These are phyloP conservation scores for Taxillus chinensis DNA, from an alignment of 164 flowering plant species.

Conservation along the genomic window DNA sequence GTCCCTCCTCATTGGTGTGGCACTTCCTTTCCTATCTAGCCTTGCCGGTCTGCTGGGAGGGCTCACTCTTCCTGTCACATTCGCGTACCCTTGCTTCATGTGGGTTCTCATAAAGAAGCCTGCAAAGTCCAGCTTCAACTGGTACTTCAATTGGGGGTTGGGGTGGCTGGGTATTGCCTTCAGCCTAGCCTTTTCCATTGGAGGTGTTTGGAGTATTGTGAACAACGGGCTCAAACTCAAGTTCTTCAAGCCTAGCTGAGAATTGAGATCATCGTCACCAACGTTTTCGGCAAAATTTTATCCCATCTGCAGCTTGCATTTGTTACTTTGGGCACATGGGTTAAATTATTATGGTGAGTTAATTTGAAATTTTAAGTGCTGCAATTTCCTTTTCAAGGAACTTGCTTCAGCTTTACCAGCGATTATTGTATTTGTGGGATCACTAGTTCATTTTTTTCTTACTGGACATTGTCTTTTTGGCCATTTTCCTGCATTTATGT, in stretches of 20 bases:
- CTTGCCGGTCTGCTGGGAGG: conserved; percentile 93
- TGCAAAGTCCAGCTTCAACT: conserved; percentile 62
- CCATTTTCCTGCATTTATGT: too few species aligned
- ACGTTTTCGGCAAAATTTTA: too few species aligned
- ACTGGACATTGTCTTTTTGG: too few species aligned
- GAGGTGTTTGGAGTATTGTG: conserved; percentile 94
- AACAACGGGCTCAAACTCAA: conserved; percentile 74
- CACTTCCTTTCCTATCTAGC: conserved; percentile 94
- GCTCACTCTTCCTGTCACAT: conserved; percentile 92
- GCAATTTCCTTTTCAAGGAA: too few species aligned
- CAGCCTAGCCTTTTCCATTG: conserved; percentile 84
- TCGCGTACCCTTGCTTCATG: conserved; percentile 99
- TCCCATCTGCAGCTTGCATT: too few species aligned
- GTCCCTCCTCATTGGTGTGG: conserved; percentile 81
- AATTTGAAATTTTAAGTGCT: too few species aligned
- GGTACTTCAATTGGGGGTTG: conserved; percentile 90
- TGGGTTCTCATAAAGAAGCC: conserved; percentile 94
- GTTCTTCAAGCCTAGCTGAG: conserved; percentile 61
- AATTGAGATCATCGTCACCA: too few species aligned
- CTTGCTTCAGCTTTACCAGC: too few species aligned
- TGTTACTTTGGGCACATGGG: too few species aligned
- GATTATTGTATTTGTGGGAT: too few species aligned
- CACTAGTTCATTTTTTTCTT: too few species aligned
- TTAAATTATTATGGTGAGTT: too few species aligned
- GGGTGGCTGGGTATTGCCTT: conserved; percentile 89